Conservation (phyloP, 306 rosid species). For the Sindora glabra region DNA sequence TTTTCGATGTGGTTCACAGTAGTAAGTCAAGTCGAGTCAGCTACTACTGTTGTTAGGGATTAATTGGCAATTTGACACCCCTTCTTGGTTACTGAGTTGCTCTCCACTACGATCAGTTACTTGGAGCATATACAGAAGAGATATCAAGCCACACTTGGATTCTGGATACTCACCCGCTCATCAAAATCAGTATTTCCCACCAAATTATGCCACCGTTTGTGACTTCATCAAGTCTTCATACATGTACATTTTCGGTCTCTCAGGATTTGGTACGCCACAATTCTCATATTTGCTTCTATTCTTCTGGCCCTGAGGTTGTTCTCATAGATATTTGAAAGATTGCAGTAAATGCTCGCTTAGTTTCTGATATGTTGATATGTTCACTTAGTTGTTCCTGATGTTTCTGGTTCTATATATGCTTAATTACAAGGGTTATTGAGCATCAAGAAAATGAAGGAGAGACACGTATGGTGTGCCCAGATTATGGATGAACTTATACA, state of each 20-base stretch:
- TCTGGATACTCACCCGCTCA: neutral
- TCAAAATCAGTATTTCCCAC: neutral
- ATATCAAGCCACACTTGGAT: neutral
- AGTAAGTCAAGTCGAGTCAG: neutral
- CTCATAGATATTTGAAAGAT: neutral
- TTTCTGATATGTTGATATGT: neutral
- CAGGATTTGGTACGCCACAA: neutral
- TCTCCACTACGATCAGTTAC: neutral
- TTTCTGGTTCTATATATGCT: too few species aligned
- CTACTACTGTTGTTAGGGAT: too few species aligned
- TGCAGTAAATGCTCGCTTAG: neutral
- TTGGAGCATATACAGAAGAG: neutral
- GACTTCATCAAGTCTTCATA: neutral
- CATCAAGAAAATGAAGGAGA: slow-evolving; percentile 1
- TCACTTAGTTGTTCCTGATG: too few species aligned
- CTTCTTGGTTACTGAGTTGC: neutral
- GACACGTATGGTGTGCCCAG: neutral
- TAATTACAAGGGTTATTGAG: too few species aligned
- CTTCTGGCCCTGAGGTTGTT: neutral
- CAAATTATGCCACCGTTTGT: neutral
- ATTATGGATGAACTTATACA: too few species aligned
- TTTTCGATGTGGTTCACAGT: neutral
- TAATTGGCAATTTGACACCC: too few species aligned
- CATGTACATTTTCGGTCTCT: neutral
- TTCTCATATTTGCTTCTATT: neutral